Percentiles rank a stretch among this genome's conserved stretches.
Conservation (phyloP, 257 asterid genomes). For the Anisodus tanguticus region DNA sequence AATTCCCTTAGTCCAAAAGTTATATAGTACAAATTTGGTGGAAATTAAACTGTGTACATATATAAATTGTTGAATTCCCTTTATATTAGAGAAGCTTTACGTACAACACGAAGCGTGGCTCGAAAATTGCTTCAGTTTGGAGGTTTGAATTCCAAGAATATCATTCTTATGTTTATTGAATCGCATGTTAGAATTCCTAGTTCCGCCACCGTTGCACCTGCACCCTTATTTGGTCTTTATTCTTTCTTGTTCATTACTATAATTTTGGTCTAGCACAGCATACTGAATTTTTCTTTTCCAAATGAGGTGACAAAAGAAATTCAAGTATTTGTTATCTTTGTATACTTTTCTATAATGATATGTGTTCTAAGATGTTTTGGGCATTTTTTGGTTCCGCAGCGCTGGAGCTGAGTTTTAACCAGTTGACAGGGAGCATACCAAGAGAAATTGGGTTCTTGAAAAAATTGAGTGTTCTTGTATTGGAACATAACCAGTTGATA, state of each 20-base stretch:
- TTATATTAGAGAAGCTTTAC: neutral
- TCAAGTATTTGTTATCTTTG: neutral
- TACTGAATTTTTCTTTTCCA: neutral
- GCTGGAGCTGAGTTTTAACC: constrained; percentile 73
- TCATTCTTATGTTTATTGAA: too few relatives aligned
- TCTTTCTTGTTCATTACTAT: neutral
- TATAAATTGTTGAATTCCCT: neutral
- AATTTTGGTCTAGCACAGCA: neutral
- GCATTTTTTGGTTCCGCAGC: constrained; percentile 46
- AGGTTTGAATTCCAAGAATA: too few relatives aligned
- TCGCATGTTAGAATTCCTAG: too few relatives aligned
- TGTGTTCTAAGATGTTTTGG: neutral
- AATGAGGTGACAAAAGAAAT: neutral
- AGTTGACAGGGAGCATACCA: constrained; percentile 75
- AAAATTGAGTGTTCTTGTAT: constrained; percentile 57
- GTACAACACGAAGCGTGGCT: too few relatives aligned
- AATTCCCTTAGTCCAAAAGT: neutral
- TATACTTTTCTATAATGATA: neutral
- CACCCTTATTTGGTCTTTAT: neutral
- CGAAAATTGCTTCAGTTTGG: too few relatives aligned
- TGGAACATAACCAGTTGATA: constrained; percentile 55
- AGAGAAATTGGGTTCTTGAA: constrained; percentile 55
- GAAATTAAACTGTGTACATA: neutral
- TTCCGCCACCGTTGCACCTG: too few relatives aligned
- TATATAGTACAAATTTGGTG: neutral